phyloP scores from a whole-genome alignment of 345 rosid species.

The Hirschfeldia incana region DNA sequence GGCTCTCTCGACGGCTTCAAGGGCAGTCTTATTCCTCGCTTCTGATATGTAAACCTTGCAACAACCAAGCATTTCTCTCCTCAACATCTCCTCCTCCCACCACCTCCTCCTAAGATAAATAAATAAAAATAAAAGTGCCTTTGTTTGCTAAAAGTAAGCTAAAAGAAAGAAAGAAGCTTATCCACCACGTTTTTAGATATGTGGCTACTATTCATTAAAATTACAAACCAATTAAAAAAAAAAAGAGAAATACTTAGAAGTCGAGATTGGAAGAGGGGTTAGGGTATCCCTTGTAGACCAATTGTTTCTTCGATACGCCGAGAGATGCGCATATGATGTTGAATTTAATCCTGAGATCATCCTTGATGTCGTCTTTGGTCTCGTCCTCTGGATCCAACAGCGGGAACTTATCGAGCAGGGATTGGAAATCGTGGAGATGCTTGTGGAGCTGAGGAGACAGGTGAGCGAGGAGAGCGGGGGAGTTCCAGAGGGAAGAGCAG shows the following conservation, averaged over 20 bases:
- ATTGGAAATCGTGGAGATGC: slow-evolving; percentile 59
- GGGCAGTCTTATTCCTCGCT: slow-evolving; percentile 65
- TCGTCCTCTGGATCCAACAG: slow-evolving; percentile 67
- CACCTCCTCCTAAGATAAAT: not conserved
- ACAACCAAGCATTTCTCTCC: slow-evolving; percentile 70
- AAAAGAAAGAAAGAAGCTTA: slow-evolving; percentile 6
- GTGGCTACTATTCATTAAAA: slow-evolving; percentile 36
- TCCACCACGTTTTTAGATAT: slow-evolving; percentile 27
- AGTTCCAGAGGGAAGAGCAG: slow-evolving; percentile 68
- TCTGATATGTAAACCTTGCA: slow-evolving; percentile 89
- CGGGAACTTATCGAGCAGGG: slow-evolving; percentile 57
- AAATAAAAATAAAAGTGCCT: not conserved
- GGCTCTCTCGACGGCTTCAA: slow-evolving; percentile 67
- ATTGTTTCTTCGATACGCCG: slow-evolving; percentile 48
- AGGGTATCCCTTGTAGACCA: slow-evolving; percentile 67
- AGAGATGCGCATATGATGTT: slow-evolving; percentile 65
- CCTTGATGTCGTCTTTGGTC: slow-evolving; percentile 56
- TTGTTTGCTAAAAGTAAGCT: not conserved
- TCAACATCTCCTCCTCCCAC: slow-evolving; percentile 51
- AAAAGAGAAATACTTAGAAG: slow-evolving; percentile 47
- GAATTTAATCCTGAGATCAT: slow-evolving; percentile 62
- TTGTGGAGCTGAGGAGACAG: slow-evolving; percentile 60
- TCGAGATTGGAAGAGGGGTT: slow-evolving; percentile 55
- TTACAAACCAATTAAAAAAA: slow-evolving; percentile 12
- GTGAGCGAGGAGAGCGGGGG: slow-evolving; percentile 52